Evolutionary conservation across 2,329 filamentous ascomycete species (phyloP).

Genomic region (Cladophialophora bantiana): DNA sequence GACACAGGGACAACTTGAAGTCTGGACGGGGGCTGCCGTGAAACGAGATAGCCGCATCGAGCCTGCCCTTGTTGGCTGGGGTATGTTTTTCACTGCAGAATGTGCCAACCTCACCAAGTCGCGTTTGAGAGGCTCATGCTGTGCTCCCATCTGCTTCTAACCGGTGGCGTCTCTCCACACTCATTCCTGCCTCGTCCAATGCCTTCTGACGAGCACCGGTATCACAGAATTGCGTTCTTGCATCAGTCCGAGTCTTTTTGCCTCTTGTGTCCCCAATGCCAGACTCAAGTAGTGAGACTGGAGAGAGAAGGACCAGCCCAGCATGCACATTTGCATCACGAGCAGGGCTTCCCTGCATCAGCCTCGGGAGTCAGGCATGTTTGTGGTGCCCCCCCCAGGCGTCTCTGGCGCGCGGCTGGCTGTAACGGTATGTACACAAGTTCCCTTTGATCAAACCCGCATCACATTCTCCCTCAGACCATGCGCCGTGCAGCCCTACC

Average conservation of each 20-base stretch:
- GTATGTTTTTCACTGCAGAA: neutral
- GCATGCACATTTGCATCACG: neutral
- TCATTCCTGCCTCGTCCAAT: too few relatives aligned
- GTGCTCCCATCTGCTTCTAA: neutral
- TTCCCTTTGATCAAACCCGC: too few relatives aligned
- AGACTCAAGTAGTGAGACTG: too few relatives aligned
- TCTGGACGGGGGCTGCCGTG: neutral
- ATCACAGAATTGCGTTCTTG: neutral
- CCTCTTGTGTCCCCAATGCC: too few relatives aligned
- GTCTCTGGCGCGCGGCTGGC: too few relatives aligned
- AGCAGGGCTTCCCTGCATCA: neutral
- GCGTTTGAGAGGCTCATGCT: neutral
- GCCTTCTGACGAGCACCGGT: neutral
- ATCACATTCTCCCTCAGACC: too few relatives aligned
- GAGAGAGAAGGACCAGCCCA: neutral
- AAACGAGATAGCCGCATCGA: neutral
- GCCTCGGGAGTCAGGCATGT: neutral
- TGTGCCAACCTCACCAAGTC: slow-evolving; percentile 2
- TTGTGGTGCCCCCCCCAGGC: too few relatives aligned
- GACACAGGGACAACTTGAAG: too few relatives aligned
- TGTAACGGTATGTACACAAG: too few relatives aligned
- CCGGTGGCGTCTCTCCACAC: too few relatives aligned
- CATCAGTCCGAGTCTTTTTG: neutral
- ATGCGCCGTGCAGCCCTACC: slow-evolving; percentile 5
- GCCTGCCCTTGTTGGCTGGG: neutral